These are phyloP conservation scores for Anisogramma anomala DNA, from an alignment of 2,329 filamentous ascomycete species.

Conservation along the genomic window DNA sequence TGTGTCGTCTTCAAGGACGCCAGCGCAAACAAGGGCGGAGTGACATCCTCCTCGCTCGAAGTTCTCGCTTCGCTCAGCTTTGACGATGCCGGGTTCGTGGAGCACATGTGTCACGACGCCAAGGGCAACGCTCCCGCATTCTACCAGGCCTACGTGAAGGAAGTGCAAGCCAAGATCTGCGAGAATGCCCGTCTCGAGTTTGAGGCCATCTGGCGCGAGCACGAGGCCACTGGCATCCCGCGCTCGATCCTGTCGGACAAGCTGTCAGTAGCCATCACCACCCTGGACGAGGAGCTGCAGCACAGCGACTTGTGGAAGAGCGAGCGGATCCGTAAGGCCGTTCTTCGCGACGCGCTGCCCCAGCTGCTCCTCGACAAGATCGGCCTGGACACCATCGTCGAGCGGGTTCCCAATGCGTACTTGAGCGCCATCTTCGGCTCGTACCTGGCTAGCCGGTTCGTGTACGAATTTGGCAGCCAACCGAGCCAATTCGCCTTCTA, in stretches of 20 bases:
- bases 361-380: constrained; percentile 77
- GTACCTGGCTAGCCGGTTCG: constrained; percentile 87
- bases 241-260: constrained; percentile 86
- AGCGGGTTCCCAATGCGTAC: constrained; percentile 83
- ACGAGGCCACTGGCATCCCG: constrained; percentile 66
- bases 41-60: constrained; percentile 92
- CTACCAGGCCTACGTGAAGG: constrained; percentile 84
- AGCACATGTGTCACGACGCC: constrained; percentile 83
- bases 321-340: constrained; percentile 60
- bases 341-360: constrained; percentile 77
- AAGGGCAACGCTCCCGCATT: constrained; percentile 69
- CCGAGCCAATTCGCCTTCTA: constrained; percentile 98
- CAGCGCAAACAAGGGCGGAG: constrained; percentile 95
- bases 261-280: constrained; percentile 86
- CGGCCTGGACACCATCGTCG: constrained; percentile 75
- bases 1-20: constrained; percentile 96
- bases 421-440: constrained; percentile 92
- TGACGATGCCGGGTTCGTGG: constrained; percentile 74
- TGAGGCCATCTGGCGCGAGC: constrained; percentile 95
- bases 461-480: constrained; percentile 86
- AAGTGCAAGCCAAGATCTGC: constrained; percentile 83
- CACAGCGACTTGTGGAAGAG: constrained; percentile 86
- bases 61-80: constrained; percentile 91
- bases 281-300: constrained; percentile 91
- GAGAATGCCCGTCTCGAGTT: constrained; percentile 90